Base-by-base conservation (phyloP, 148 eudicot genomes). In the Salicornia ramosissima region DNA sequence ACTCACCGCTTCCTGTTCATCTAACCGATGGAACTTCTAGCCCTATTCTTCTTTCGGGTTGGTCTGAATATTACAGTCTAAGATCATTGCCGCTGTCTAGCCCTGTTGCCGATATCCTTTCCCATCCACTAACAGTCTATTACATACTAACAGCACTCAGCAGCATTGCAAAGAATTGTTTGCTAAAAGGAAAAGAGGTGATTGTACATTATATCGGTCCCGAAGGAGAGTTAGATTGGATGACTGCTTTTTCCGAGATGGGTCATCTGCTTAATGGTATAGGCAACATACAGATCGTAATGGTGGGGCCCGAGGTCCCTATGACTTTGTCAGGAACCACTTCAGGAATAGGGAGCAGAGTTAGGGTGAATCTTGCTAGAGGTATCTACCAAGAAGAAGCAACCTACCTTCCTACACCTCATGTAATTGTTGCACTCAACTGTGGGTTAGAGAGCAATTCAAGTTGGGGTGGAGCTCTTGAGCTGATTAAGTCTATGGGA, bases 301-400 rank as follows among this genome's bases (percentile, higher is more conserved):
- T 84, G 87, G 80, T 84, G n/a, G 87, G 87, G 7, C 85, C 83
- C 1, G 83, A 69, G 28, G 76, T 84, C 60, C 81, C 85, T 5
- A 65, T 73, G 6, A 75, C 73, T 68, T 70, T 84, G 55, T 84
- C 85, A 0, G 81, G 85, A 36, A 81, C 85, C 54, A 76, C 81
- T 67, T 79, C 65, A 12, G 83, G 80, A 53, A 81, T 81, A 49
- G 79, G 80, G n/a, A 79, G 80, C 67, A 50, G 81, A 67, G 78
- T 79, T 51, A 84, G 81, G 80, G 63, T 84, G 36, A 81, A 74
- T 70, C 78, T 81, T 24, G 78, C 80, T 24, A 77, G 78, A 45
- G 87, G 87, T 6, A 68, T 79, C 73, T 84, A 84, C 76, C 83
- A 84, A 63, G 87, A 84, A 14, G 82, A 83, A 80, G 78, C 70